Conservation (phyloP, 2,329 filamentous ascomycete genomes). For the Fusarium chaquense region DNA sequence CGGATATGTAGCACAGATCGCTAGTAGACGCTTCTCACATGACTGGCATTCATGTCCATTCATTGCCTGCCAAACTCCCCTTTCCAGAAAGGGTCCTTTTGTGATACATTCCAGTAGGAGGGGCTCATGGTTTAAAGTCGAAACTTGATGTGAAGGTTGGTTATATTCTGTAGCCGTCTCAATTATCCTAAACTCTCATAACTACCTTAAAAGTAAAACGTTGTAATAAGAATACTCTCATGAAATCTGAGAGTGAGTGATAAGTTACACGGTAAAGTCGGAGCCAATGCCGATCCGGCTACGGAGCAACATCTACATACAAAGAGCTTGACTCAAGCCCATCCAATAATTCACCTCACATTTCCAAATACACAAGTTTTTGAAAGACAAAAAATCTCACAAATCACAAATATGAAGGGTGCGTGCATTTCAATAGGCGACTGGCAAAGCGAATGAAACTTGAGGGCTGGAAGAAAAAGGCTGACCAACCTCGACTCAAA, state of each 20-base stretch:
- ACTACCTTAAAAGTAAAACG: no score
- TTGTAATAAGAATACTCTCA: not conserved
- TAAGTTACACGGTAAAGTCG: conserved; percentile 26
- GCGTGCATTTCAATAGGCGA: conserved; percentile 21
- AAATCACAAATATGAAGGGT: conserved; percentile 42
- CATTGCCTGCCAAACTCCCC: not conserved
- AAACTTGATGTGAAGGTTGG: not conserved
- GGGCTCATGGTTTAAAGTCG: not conserved
- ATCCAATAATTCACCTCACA: conserved; percentile 13
- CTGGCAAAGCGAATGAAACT: conserved; percentile 4
- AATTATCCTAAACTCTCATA: not conserved
- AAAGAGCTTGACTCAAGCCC: conserved; percentile 24
- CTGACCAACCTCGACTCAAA: conserved; percentile 21
- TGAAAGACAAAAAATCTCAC: not conserved
- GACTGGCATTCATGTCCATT: conserved; percentile 31
- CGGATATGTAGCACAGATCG: conserved; percentile 3
- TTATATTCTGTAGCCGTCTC: not conserved
- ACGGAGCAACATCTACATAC: conserved; percentile 22
- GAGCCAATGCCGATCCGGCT: conserved; percentile 36
- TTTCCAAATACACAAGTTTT: not conserved
- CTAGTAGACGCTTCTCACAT: conserved; percentile 38
- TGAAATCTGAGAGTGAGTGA: not conserved
- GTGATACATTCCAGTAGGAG: not conserved
- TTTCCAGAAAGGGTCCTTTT: not conserved
- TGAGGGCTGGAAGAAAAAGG: not conserved